Evolutionary conservation across 441 rosid genomes (phyloP).

Genomic region (Populus hybrid): DNA sequence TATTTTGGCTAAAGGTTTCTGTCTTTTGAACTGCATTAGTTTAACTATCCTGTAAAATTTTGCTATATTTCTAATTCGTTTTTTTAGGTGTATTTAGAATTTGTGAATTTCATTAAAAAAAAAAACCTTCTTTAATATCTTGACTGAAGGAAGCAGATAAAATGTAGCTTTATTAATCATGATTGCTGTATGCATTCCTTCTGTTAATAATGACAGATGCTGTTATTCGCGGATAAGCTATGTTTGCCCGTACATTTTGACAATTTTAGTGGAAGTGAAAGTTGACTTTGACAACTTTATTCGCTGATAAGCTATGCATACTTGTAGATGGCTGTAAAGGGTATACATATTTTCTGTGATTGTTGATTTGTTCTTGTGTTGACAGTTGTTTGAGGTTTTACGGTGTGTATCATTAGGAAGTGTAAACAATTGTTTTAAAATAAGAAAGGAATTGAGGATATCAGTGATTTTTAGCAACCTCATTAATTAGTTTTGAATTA

Average conservation of each 20-base stretch:
- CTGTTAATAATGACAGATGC: neutral
- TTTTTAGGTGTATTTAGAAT: neutral
- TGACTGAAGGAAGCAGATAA: neutral
- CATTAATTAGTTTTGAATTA: neutral
- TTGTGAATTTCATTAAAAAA: neutral
- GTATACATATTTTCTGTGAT: neutral
- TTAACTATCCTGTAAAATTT: neutral
- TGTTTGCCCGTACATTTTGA: neutral
- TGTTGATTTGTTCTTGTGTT: neutral
- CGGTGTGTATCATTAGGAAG: neutral
- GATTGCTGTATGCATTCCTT: neutral
- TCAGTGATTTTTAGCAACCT: neutral
- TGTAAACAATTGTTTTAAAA: neutral
- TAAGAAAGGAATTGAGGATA: neutral
- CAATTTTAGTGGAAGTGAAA: neutral
- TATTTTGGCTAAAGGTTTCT: neutral
- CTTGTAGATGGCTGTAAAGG: neutral
- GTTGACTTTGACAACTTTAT: neutral
- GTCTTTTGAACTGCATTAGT: neutral
- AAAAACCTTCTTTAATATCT: neutral
- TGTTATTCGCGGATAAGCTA: neutral
- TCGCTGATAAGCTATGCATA: neutral
- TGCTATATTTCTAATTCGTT: neutral
- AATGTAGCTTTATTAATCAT: neutral
- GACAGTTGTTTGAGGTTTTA: conserved; percentile 1